A percentile compares a stretch with the other conserved stretches of the same genome.
phyloP scores from a whole-genome alignment of 2,329 filamentous ascomycete genomes.

The Epichloe hybrida region DNA sequence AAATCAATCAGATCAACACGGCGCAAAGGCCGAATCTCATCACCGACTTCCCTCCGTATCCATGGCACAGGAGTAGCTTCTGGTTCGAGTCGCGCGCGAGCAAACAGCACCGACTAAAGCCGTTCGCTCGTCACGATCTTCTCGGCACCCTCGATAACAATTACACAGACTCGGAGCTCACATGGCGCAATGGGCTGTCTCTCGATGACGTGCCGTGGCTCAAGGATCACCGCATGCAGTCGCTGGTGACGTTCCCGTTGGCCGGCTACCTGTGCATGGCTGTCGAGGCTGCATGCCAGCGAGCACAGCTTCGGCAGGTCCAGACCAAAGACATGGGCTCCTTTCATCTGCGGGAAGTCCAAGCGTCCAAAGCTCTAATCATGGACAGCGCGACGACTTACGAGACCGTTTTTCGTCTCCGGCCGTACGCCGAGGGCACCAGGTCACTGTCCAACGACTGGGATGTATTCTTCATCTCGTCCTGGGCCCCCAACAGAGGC shows the following conservation, averaged over 20 bases:
- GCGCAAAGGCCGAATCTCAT: constrained; percentile 15
- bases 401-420: constrained; percentile 13
- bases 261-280: constrained; percentile 40
- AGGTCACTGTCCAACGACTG: constrained; percentile 28
- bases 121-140: constrained; percentile 29
- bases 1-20: constrained; percentile 27
- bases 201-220: constrained; percentile 42
- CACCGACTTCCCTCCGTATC: constrained; percentile 32
- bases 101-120: constrained; percentile 26
- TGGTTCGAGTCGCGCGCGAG: constrained; percentile 34
- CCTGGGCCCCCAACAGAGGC: constrained; percentile 34
- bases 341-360: constrained; percentile 14
- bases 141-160: constrained; percentile 31
- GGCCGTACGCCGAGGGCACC: constrained; percentile 15
- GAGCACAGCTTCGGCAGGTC: constrained; percentile 13
- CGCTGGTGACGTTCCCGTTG: constrained; percentile 40
- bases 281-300: constrained; percentile 30
- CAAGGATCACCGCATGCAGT: constrained; percentile 44
- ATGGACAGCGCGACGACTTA: constrained; percentile 13
- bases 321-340: constrained; percentile 10
- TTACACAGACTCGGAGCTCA: constrained; percentile 30
- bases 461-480: constrained; percentile 44
- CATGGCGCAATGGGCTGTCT: constrained; percentile 34
- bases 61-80: constrained; percentile 33
- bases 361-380: constrained; percentile 15